Percentiles rank a stretch among this genome's conserved stretches.
Evolutionary conservation across 371 early-diverging fungal genomes (phyloP).

Genomic region (Apophysomyces trapeziformis): DNA sequence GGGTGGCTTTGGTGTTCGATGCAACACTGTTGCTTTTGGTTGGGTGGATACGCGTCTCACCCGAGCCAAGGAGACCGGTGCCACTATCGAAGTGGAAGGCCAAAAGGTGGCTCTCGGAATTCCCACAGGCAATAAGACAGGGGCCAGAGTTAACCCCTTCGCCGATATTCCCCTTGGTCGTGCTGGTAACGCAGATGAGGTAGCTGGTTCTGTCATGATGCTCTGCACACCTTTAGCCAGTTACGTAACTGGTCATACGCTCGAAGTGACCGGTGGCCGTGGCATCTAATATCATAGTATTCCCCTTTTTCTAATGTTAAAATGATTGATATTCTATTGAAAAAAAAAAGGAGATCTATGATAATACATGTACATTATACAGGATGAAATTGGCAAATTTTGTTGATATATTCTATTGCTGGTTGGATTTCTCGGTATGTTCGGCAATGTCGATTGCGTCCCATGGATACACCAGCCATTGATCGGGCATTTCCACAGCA

Average conservation of each 20-base stretch:
- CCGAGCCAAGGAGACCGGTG: conserved; percentile 73
- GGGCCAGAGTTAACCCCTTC: conserved; percentile 42
- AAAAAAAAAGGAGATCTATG: neutral
- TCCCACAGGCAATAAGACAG: conserved; percentile 56
- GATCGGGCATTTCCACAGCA: conserved; percentile 74
- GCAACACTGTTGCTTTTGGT: conserved; percentile 71
- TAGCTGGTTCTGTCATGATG: conserved; percentile 67
- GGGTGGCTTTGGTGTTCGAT: conserved; percentile 63
- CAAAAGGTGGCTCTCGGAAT: conserved; percentile 72
- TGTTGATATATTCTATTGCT: conserved; percentile 1
- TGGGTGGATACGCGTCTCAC: conserved; percentile 74
- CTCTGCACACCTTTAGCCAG: conserved; percentile 61
- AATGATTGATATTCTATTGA: neutral
- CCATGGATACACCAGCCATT: conserved; percentile 82
- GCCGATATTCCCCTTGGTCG: conserved; percentile 69
- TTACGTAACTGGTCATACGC: neutral
- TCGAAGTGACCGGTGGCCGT: too few relatives aligned
- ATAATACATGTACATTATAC: neutral
- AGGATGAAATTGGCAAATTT: neutral
- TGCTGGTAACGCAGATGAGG: conserved; percentile 69
- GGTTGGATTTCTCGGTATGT: conserved; percentile 61
- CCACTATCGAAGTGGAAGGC: conserved; percentile 65
- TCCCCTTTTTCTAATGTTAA: neutral
- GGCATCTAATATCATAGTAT: too few relatives aligned
- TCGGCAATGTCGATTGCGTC: conserved; percentile 75